Percentiles rank a stretch among this genome's conserved stretches.
These are phyloP conservation scores for Fraxinus anomala DNA, from an alignment of 257 asterid genomes.

Conservation along the genomic window DNA sequence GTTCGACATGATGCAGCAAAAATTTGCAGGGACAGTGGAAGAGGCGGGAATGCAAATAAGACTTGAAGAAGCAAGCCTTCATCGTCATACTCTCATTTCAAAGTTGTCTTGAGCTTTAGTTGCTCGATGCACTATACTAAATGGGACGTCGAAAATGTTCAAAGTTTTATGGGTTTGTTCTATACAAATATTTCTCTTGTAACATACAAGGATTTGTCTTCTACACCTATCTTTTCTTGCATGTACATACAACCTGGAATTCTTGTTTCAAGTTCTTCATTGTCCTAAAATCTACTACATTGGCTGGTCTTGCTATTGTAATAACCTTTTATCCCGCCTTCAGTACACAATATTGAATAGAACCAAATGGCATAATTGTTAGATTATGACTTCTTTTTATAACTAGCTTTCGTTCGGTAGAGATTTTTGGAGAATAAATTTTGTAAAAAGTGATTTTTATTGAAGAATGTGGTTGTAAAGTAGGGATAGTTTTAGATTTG, in stretches of 20 bases:
- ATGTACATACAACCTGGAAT: not conserved
- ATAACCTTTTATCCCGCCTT: not conserved
- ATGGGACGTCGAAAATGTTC: not conserved
- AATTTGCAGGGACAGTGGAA: not conserved
- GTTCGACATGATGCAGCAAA: not conserved
- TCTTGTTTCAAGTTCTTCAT: not conserved
- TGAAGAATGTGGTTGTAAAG: too few species aligned
- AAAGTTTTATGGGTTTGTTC: not conserved
- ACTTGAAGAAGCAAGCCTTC: not conserved
- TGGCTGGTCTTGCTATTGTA: not conserved
- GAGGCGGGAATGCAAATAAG: not conserved
- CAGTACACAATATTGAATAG: not conserved
- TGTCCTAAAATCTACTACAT: not conserved
- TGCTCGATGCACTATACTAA: not conserved
- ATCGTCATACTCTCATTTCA: not conserved
- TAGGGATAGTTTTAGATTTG: too few species aligned
- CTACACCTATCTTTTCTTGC: not conserved
- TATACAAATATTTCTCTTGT: not conserved
- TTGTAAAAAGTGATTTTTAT: too few species aligned
- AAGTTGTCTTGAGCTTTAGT: not conserved
- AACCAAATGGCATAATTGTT: too few species aligned
- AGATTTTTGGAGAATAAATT: too few species aligned
- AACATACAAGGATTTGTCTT: not conserved
- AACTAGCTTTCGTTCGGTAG: too few species aligned
- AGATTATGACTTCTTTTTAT: too few species aligned